Percentiles rank a stretch among this genome's conserved stretches.
phyloP scores from a whole-genome alignment of 495 filamentous ascomycete genomes.

The Aeminium ludgeri region DNA sequence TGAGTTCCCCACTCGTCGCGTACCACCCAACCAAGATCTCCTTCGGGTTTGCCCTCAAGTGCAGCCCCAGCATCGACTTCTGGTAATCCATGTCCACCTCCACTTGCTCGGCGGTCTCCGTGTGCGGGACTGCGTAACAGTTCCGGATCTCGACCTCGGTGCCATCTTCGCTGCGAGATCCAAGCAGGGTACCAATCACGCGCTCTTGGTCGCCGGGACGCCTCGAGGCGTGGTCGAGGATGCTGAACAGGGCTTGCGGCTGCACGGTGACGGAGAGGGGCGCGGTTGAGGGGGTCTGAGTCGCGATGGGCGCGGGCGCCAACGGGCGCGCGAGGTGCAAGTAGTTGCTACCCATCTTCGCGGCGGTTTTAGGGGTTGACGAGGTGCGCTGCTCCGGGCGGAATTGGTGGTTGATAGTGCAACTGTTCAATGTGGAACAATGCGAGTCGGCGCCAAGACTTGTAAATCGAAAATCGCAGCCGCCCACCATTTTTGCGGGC shows the following conservation, averaged over 20 bases:
- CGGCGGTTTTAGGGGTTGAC: background rate
- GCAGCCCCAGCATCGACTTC: conserved; percentile 91
- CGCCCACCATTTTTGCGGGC: no score
- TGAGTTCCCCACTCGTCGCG: conserved; percentile 84
- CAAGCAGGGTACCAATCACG: conserved; percentile 90
- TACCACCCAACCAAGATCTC: conserved; percentile 97
- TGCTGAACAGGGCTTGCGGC: conserved; percentile 91
- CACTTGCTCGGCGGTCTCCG: conserved; percentile 93
- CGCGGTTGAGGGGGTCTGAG: conserved; percentile 61
- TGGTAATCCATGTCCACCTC: conserved; percentile 99
- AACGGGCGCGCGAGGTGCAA: conserved; percentile 87
- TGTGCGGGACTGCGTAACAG: conserved; percentile 94
- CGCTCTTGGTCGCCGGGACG: conserved; percentile 77
- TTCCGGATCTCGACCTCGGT: conserved; percentile 87
- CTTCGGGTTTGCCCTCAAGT: conserved; percentile 82
- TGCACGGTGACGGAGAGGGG: conserved; percentile 88
- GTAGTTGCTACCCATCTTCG: conserved; percentile 41
- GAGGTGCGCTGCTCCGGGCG: conserved; percentile 4
- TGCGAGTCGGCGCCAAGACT: conserved; percentile 14
- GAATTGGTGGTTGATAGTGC: background rate
- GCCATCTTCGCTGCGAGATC: conserved; percentile 84
- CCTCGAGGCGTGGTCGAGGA: conserved; percentile 90
- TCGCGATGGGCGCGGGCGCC: conserved; percentile 58
- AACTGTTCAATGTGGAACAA: background rate
- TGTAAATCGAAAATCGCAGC: conserved; percentile 1